A percentile compares a stretch with the other conserved stretches of the same genome.
These are phyloP conservation scores for Xerocomus spinulosus DNA, from an alignment of 768 basidiomycete genomes.

Conservation along the genomic window DNA sequence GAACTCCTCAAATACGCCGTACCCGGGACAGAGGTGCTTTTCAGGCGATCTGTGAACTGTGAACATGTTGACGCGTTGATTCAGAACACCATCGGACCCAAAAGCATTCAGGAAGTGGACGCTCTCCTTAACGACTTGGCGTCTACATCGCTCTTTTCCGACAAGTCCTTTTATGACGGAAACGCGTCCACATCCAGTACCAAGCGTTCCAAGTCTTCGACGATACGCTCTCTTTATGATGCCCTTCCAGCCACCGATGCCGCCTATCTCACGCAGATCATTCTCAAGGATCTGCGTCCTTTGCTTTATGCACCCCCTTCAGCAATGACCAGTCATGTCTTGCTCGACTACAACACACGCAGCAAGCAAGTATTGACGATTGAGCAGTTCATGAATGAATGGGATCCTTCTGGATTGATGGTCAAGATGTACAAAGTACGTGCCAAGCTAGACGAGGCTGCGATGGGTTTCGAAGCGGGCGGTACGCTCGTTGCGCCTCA, in stretches of 20 bases:
- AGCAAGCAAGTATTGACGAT: conserved; percentile 53
- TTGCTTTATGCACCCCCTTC: conserved; percentile 64
- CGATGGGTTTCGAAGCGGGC: conserved; percentile 39
- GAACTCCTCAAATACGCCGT: conserved; percentile 47
- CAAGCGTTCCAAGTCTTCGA: conserved; percentile 29
- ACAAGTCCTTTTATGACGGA: conserved; percentile 38
- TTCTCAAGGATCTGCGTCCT: conserved; percentile 82
- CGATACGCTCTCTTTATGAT: conserved; percentile 57
- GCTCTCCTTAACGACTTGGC: conserved; percentile 72
- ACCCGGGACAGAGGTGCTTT: conserved; percentile 34
- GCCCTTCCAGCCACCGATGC: conserved; percentile 59
- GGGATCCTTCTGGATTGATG: conserved; percentile 62
- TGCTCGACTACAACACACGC: conserved; percentile 53
- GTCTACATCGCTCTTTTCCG: conserved; percentile 56
- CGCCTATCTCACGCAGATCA: conserved; percentile 75
- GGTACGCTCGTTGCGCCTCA: conserved; percentile 19
- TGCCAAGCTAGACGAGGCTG: conserved; percentile 58
- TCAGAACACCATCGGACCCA: conserved; percentile 25
- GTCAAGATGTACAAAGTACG: conserved; percentile 47
- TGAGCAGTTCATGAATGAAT: conserved; percentile 62
- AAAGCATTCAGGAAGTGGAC: conserved; percentile 51
- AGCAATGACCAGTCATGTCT: conserved; percentile 40
- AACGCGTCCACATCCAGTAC: conserved; percentile 25
- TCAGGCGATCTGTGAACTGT: not conserved
- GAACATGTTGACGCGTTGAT: conserved; percentile 7